A percentile compares a stretch with the other conserved stretches of the same genome.
These are phyloP conservation scores for Pseudogymnoascus sp. DNA, from an alignment of 2,329 filamentous ascomycete genomes.

Conservation along the genomic window DNA sequence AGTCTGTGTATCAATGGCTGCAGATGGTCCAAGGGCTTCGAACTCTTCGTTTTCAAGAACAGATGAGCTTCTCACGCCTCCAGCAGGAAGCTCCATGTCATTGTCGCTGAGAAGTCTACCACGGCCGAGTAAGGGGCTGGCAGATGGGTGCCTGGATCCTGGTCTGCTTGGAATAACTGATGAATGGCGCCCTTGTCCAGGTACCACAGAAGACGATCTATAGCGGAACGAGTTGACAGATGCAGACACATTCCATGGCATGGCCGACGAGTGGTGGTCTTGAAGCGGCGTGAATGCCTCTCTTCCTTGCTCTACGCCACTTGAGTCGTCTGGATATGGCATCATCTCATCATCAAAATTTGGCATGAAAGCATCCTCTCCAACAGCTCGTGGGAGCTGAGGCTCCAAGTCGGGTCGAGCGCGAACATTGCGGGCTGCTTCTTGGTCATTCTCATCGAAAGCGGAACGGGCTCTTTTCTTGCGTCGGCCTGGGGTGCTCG, in stretches of 20 bases:
- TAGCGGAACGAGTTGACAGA: slow-evolving; percentile 44
- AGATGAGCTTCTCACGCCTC: slow-evolving; percentile 9
- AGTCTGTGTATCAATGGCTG: slow-evolving; percentile 41
- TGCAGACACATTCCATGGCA: slow-evolving; percentile 61
- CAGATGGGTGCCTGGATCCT: slow-evolving; percentile 47
- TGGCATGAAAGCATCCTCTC: slow-evolving; percentile 30
- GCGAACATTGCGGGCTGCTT: slow-evolving; percentile 31
- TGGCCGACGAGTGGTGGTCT: slow-evolving; percentile 58
- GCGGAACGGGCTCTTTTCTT: neutral
- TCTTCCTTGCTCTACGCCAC: slow-evolving; percentile 61
- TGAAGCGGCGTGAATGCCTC: slow-evolving; percentile 58
- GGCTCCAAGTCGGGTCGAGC: slow-evolving; percentile 28
- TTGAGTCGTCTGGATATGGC: slow-evolving; percentile 9
- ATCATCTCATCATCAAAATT: slow-evolving; percentile 31
- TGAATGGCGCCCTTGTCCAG: slow-evolving; percentile 27
- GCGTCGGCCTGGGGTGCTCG: neutral
- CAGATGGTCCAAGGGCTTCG: slow-evolving; percentile 34
- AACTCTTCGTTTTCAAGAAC: slow-evolving; percentile 31
- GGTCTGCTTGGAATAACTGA: slow-evolving; percentile 30
- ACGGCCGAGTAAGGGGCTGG: slow-evolving; percentile 54
- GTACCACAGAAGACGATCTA: slow-evolving; percentile 32
- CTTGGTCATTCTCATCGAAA: slow-evolving; percentile 20
- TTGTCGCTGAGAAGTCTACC: slow-evolving; percentile 22
- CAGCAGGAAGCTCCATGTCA: slow-evolving; percentile 17
- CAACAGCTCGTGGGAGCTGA: slow-evolving; percentile 28